These are phyloP conservation scores for Ustilago sp. DNA, from an alignment of 1,284 basidiomycete genomes.

Conservation along the genomic window DNA sequence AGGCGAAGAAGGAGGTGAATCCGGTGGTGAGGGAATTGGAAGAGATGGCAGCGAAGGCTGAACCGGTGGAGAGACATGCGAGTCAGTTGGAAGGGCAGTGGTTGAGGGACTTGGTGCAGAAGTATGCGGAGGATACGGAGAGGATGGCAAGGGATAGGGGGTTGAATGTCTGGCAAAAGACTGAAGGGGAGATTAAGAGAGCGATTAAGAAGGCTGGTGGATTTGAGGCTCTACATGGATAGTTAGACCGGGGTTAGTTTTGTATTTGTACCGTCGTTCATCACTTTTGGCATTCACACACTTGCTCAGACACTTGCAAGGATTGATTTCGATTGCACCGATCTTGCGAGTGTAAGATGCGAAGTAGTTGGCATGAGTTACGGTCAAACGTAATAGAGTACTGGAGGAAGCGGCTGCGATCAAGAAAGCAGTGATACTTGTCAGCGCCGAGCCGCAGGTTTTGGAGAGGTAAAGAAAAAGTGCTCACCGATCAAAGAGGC, in stretches of 20 bases:
- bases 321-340: no score
- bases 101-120: slow-evolving; percentile 77
- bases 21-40: slow-evolving; percentile 20
- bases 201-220: slow-evolving; percentile 61
- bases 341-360: no score
- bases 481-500: no score
- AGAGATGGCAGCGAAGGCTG: slow-evolving; percentile 22
- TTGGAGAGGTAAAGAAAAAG: no score
- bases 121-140: slow-evolving; percentile 80
- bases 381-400: no score
- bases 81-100: slow-evolving; percentile 80
- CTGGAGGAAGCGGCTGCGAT: no score
- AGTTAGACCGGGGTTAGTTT: neutral
- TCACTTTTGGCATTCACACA: neutral
- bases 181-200: slow-evolving; percentile 80
- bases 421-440: no score
- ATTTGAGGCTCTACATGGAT: slow-evolving; percentile 22
- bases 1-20: neutral
- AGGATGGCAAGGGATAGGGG: slow-evolving; percentile 83
- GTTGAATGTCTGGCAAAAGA: slow-evolving; percentile 87
- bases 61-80: slow-evolving; percentile 75
- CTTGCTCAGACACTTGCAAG: neutral
- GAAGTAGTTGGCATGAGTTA: no score
- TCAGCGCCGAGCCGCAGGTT: no score
- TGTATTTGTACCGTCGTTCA: neutral